These are phyloP conservation scores for Colletotrichum cereale DNA, from an alignment of 2,329 filamentous ascomycete species.

Conservation along the genomic window DNA sequence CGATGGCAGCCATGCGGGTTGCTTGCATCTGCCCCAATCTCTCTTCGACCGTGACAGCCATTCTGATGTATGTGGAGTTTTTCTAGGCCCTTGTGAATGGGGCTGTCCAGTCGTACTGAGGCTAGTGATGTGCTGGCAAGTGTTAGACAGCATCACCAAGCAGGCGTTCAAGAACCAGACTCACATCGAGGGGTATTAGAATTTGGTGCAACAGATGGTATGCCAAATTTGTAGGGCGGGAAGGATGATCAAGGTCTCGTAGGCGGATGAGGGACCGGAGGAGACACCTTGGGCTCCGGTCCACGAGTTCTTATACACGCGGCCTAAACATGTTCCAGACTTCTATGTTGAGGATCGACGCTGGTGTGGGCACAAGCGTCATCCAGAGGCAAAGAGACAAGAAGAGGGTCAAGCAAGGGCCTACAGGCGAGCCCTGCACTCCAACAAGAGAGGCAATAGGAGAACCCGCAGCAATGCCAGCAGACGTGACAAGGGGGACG, in stretches of 20 bases:
- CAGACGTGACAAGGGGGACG: slow-evolving; percentile 14
- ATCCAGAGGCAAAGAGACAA: slow-evolving; percentile 18
- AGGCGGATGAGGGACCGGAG: background rate
- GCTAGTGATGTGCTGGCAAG: background rate
- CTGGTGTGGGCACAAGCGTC: background rate
- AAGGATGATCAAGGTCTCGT: background rate
- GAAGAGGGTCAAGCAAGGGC: slow-evolving; percentile 6
- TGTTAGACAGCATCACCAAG: background rate
- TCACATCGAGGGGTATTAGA: background rate
- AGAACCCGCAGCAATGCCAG: slow-evolving; percentile 7
- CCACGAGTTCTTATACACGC: slow-evolving; percentile 8
- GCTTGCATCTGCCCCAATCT: background rate
- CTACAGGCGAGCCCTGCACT: slow-evolving; percentile 5
- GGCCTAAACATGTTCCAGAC: background rate
- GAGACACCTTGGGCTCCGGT: background rate
- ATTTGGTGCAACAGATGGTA: background rate
- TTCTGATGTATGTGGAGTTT: background rate
- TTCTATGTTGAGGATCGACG: background rate
- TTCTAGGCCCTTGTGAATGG: background rate
- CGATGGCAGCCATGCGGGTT: no score
- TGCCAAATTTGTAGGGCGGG: background rate
- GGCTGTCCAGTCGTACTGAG: background rate
- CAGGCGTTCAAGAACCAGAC: background rate
- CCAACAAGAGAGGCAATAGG: slow-evolving; percentile 10
- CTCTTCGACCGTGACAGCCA: slow-evolving; percentile 1